These are phyloP conservation scores for Kodamaea jinghongensis DNA, from an alignment of 805 yeast genomes.

Conservation along the genomic window DNA sequence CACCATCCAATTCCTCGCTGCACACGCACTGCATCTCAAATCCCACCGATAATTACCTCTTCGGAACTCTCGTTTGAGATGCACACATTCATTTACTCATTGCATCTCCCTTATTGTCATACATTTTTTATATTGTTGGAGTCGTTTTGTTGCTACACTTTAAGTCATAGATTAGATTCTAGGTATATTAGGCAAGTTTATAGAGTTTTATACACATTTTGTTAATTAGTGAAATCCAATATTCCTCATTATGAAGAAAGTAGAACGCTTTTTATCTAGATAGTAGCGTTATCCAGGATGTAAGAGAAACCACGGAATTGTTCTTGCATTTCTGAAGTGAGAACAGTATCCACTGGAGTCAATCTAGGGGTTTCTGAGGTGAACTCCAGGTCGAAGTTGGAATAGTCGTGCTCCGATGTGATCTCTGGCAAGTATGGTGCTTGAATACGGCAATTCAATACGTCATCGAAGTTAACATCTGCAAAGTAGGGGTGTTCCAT, in stretches of 20 bases:
- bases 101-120: no score
- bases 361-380: conserved; percentile 91
- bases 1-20: no score
- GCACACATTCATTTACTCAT: no score
- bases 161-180: no score
- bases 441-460: conserved; percentile 62
- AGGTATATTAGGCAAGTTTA: conserved; percentile 1
- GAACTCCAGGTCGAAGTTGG: conserved; percentile 92
- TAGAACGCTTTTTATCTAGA: conserved; percentile 15
- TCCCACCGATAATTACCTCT: no score
- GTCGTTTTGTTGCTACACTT: no score
- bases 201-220: conserved; percentile 4
- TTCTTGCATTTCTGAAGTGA: conserved; percentile 87
- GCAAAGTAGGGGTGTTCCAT: conserved; percentile 94
- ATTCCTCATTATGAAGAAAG: neutral
- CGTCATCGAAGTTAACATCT: conserved; percentile 87
- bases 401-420: conserved; percentile 82
- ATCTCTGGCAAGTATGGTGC: conserved; percentile 93
- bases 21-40: no score
- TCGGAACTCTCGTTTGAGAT: no score
- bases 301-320: conserved; percentile 97
- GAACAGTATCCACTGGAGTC: conserved; percentile 88
- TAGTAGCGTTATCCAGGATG: conserved; percentile 58
- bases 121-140: no score
- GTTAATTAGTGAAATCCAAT: no score